Conservation (phyloP, 148 eudicot genomes). For the Pouteria glomerata region DNA sequence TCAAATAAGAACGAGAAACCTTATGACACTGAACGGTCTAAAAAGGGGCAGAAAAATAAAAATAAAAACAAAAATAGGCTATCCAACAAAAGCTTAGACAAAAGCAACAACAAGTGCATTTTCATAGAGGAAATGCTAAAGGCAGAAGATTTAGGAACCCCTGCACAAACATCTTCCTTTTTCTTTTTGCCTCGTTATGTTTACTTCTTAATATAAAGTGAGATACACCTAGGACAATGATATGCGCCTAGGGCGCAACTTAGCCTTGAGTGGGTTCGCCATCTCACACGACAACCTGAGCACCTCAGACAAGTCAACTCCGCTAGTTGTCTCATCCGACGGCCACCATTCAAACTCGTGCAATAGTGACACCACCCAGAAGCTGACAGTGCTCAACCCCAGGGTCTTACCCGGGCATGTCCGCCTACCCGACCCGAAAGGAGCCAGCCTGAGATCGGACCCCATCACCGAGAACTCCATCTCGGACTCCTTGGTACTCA, state of each 20-base stretch:
- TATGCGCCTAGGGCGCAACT: slow-evolving; percentile 33
- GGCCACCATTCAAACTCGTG: slow-evolving; percentile 53
- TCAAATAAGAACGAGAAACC: no score
- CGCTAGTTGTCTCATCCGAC: neutral
- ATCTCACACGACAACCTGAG: slow-evolving; percentile 73
- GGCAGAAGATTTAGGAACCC: neutral
- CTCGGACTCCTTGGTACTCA: neutral
- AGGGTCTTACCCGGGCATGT: slow-evolving; percentile 73
- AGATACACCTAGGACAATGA: neutral
- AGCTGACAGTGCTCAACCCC: slow-evolving; percentile 61
- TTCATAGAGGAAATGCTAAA: no score
- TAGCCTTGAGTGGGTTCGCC: slow-evolving; percentile 57
- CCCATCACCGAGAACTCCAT: slow-evolving; percentile 41
- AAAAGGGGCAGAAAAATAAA: neutral
- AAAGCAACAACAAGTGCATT: no score
- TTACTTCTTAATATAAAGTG: neutral
- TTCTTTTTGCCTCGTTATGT: neutral
- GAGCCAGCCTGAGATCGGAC: slow-evolving; percentile 73
- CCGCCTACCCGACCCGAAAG: slow-evolving; percentile 80
- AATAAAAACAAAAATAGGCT: neutral
- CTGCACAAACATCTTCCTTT: neutral
- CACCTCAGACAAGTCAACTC: slow-evolving; percentile 64
- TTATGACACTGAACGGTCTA: no score
- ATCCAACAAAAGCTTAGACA: neutral
- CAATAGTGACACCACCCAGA: slow-evolving; percentile 63